Evolutionary conservation across 139 green algal genomes (phyloP).

Genomic region (Trebouxia sp.): DNA sequence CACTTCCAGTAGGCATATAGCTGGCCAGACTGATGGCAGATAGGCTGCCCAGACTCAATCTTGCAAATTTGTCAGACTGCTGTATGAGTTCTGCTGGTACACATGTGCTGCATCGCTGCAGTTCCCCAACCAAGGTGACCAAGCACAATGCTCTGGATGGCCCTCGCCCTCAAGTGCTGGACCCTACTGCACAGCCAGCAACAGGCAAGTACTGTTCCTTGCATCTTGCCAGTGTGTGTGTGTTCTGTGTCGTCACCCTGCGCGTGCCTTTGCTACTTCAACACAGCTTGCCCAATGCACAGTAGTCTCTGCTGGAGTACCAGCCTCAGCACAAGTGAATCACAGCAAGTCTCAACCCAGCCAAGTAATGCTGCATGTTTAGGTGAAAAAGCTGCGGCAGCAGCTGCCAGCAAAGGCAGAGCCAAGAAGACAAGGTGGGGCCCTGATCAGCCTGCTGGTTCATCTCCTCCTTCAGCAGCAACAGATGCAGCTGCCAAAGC

Average conservation of each 20-base stretch:
- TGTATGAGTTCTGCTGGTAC: too few relatives aligned
- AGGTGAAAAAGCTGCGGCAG: neutral
- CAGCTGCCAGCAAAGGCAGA: neutral
- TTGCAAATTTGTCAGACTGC: neutral
- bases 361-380: neutral
- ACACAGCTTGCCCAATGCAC: too few relatives aligned
- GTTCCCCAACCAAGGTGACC: slow-evolving; percentile 1
- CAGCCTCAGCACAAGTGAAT: too few relatives aligned
- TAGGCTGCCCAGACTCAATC: neutral
- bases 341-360: neutral
- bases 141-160: neutral
- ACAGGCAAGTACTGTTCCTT: neutral
- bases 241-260: neutral
- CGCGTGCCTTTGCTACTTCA: too few relatives aligned
- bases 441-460: neutral
- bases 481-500: too few relatives aligned
- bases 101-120: neutral
- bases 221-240: too few relatives aligned
- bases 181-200: neutral
- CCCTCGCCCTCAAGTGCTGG: neutral
- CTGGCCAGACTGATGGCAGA: neutral
- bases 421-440: neutral
- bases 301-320: too few relatives aligned
- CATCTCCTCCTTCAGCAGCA: too few relatives aligned
- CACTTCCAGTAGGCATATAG: too few relatives aligned